phyloP scores from a whole-genome alignment of 2,329 filamentous ascomycete species.

The Diaporthe sp. region DNA sequence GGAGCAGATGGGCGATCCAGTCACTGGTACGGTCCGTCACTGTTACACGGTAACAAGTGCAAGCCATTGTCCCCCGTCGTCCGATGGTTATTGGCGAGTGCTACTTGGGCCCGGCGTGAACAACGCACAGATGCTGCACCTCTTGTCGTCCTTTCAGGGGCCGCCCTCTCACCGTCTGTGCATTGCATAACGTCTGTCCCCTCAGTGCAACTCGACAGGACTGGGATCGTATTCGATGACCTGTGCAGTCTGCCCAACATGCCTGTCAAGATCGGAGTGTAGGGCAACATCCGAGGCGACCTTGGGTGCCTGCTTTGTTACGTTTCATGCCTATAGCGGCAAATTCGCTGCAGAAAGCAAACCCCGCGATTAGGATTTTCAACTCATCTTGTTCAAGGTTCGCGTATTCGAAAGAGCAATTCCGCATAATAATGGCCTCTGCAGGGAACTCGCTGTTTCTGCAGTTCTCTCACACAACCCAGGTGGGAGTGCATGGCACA shows the following conservation, averaged over 20 bases:
- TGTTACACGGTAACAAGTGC: not conserved
- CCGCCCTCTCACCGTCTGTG: constrained; percentile 17
- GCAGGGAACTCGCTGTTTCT: not conserved
- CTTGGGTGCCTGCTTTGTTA: not conserved
- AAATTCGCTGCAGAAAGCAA: not conserved
- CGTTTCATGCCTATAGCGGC: not conserved
- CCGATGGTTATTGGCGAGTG: constrained; percentile 10
- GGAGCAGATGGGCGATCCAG: not conserved
- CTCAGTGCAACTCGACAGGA: not conserved
- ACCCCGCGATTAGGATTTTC: not conserved
- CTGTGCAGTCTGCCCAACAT: not conserved
- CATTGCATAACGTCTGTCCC: not conserved
- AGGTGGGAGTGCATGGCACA: not conserved
- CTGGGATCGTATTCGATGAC: not conserved
- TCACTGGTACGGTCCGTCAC: not conserved
- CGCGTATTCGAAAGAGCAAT: not conserved
- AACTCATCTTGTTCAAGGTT: not conserved
- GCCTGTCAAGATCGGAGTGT: not conserved
- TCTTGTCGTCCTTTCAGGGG: not conserved
- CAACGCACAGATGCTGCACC: constrained; percentile 28
- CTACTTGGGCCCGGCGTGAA: constrained; percentile 2
- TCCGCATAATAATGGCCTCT: not conserved
- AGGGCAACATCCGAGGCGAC: not conserved
- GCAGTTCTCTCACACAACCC: not conserved
- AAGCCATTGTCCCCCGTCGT: not conserved